Evolutionary conservation across 1,284 basidiomycete species (phyloP).

Genomic region (Athelia psychrophila): DNA sequence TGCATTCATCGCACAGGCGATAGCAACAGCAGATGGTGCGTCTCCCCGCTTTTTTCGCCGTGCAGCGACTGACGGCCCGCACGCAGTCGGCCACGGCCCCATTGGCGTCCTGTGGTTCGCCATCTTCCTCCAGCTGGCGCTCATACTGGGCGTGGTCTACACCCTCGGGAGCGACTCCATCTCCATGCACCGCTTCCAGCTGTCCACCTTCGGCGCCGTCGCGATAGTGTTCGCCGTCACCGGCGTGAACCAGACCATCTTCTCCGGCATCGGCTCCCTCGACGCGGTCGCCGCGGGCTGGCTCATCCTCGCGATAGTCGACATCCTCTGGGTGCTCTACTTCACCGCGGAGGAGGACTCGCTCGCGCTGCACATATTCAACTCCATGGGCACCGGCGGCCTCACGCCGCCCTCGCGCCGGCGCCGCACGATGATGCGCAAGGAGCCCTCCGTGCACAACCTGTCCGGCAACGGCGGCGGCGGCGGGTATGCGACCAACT

Average conservation of each 20-base stretch:
- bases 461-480: slow-evolving; percentile 58
- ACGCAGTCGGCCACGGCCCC: slow-evolving; percentile 35
- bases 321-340: slow-evolving; percentile 95
- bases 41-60: slow-evolving; percentile 10
- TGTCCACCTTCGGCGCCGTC: slow-evolving; percentile 84
- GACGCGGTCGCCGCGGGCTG: slow-evolving; percentile 91
- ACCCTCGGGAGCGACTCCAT: slow-evolving; percentile 85
- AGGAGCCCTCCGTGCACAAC: slow-evolving; percentile 57
- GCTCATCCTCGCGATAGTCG: slow-evolving; percentile 86
- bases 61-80: slow-evolving; percentile 13
- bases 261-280: slow-evolving; percentile 45
- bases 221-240: slow-evolving; percentile 85
- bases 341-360: slow-evolving; percentile 96
- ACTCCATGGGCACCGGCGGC: slow-evolving; percentile 82
- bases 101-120: slow-evolving; percentile 89
- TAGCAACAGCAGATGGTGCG: slow-evolving; percentile 65
- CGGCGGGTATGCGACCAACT: slow-evolving; percentile 60
- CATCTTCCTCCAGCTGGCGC: slow-evolving; percentile 83
- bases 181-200: slow-evolving; percentile 83
- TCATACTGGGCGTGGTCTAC: slow-evolving; percentile 79
- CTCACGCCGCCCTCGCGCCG: slow-evolving; percentile 77
- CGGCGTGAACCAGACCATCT: slow-evolving; percentile 73
- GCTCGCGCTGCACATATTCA: slow-evolving; percentile 79
- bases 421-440: slow-evolving; percentile 55
- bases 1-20: slow-evolving; percentile 83